Conservation (phyloP, 2,329 filamentous ascomycete species). For the Aspergillus pseudotamarii region DNA sequence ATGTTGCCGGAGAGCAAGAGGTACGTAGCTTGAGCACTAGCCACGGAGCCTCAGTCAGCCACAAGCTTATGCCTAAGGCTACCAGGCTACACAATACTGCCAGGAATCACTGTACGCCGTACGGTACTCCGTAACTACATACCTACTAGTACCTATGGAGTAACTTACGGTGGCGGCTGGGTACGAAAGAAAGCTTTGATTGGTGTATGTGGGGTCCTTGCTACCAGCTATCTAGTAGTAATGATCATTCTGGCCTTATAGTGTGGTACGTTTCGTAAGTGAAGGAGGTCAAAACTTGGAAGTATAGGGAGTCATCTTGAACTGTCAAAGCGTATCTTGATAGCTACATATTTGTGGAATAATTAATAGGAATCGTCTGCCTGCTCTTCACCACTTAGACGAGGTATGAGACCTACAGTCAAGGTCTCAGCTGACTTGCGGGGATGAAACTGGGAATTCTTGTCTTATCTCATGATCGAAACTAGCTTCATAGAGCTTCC, state of each 20-base stretch:
- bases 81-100: not conserved
- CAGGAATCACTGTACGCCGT: not conserved
- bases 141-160: too few relatives aligned
- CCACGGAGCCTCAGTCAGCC: constrained; percentile 1
- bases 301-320: not conserved
- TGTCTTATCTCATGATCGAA: constrained; percentile 4
- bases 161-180: not conserved
- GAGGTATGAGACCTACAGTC: not conserved
- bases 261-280: not conserved
- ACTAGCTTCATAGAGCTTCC: constrained; percentile 4
- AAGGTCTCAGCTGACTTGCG: constrained; percentile 4
- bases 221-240: not conserved
- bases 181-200: not conserved
- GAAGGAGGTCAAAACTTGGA: not conserved
- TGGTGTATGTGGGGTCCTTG: not conserved
- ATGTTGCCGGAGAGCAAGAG: constrained; percentile 1
- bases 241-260: not conserved
- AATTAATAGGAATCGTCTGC: not conserved
- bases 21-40: constrained; percentile 2
- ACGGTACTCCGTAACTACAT: too few relatives aligned
- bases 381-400: not conserved
- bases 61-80: not conserved
- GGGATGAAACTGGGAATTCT: not conserved
- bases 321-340: not conserved
- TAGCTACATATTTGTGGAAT: not conserved